Percentiles rank a stretch among this genome's conserved stretches.
Evolutionary conservation across 305 asterid genomes (phyloP).

Genomic region (Fraxinus platypoda): DNA sequence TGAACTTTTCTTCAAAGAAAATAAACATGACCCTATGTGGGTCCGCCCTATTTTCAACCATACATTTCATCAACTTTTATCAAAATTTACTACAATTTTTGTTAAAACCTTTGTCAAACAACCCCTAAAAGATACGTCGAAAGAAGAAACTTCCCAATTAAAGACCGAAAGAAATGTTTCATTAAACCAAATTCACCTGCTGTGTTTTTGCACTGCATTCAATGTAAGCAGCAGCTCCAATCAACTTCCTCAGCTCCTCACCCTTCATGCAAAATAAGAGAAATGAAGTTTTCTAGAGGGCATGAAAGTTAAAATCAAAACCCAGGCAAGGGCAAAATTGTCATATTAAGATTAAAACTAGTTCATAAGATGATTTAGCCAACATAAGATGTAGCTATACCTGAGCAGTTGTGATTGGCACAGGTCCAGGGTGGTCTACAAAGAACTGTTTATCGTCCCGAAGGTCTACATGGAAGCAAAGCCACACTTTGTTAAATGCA

Average conservation of each 20-base stretch:
- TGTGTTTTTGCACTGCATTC: slow-evolving; percentile 75
- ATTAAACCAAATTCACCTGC: slow-evolving; percentile 34
- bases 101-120: neutral
- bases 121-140: slow-evolving; percentile 21
- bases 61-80: neutral
- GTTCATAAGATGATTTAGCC: neutral
- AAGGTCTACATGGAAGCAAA: slow-evolving; percentile 45
- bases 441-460: slow-evolving; percentile 59
- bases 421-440: slow-evolving; percentile 56
- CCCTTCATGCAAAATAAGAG: slow-evolving; percentile 36
- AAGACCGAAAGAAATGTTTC: neutral
- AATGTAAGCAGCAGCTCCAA: slow-evolving; percentile 60
- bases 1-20: too few species aligned
- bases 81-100: neutral
- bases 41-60: too few species aligned
- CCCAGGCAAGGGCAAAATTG: neutral
- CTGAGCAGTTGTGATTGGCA: slow-evolving; percentile 43
- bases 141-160: neutral
- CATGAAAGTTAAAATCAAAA: neutral
- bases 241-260: slow-evolving; percentile 65
- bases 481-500: slow-evolving; percentile 9
- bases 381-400: slow-evolving; percentile 20
- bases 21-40: too few species aligned
- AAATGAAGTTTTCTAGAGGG: slow-evolving; percentile 16
- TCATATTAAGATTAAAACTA: neutral